Evolutionary conservation across 2,329 filamentous ascomycete species (phyloP), one percentile per base, ranked within the genome.

Genomic region (Zarea fungicola): DNA sequence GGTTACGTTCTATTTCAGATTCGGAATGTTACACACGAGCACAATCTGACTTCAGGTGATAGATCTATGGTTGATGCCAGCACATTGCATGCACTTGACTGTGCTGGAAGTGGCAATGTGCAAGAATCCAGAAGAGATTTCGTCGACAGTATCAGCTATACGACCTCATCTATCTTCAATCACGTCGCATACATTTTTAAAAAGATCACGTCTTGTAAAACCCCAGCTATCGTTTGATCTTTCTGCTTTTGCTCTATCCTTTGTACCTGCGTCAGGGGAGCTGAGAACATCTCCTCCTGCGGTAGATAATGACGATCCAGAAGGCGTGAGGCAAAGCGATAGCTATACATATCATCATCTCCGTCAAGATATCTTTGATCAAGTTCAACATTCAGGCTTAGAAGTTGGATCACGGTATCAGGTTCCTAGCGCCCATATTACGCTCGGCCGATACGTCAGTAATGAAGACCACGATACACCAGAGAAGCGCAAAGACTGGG

Each of bases 51-150:
- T 5, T 13, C 11, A n/a, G 4, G 31, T 5, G 8, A 32, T 55
- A 90, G 88, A 77, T 55, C 69, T 95, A 23, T 96, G 92, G 92
- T 74, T 91, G 34, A 95, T 95, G 86, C 89, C 91, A 1, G 67
- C 75, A 10, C 73, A 85, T 45, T 78, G 79, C 52, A 83, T 95
- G 61, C 92, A 97, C 67, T 81, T 95, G 69, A 97, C 92, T 0
- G 80, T 83, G 1, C 75, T 96, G 2, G 92, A 97, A 65, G 72
- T 96, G 28, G 81, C 85, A 14, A 89, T 92, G 64, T 90, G 85
- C 18, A 81, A 82, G 42, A 89, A 86, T 0, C 69, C 79, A 1
- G 68, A 74, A 1, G 84, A 91, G 61, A 87, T 95, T 41, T 73
- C 76, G 10, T 62, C 67, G 1, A 70, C 95, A 9, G 76, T 88